A percentile compares a stretch with the other conserved stretches of the same genome.
phyloP scores from a whole-genome alignment of 1,139 yeast genomes.

The Tardiomyces blankii region DNA sequence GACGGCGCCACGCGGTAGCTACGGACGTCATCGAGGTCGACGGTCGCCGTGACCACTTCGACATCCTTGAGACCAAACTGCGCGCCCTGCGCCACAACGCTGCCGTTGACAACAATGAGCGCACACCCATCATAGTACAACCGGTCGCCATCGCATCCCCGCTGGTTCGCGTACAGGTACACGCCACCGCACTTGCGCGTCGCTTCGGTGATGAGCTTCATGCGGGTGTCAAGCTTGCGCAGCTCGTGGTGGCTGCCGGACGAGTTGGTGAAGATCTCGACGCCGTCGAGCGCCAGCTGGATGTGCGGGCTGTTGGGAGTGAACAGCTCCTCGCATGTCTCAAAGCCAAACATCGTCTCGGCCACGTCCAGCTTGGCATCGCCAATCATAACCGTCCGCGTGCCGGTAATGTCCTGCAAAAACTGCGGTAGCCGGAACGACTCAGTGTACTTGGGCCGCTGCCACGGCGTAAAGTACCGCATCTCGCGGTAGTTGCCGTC shows the following conservation, averaged over 20 bases:
- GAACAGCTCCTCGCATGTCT: slow-evolving; percentile 94
- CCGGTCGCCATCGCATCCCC: slow-evolving; percentile 98
- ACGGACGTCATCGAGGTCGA: slow-evolving; percentile 85
- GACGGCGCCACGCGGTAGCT: slow-evolving; percentile 62
- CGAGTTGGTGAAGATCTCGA: slow-evolving; percentile 89
- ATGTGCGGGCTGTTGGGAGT: slow-evolving; percentile 96
- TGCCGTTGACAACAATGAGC: slow-evolving; percentile 81
- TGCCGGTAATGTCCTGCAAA: slow-evolving; percentile 52
- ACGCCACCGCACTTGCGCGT: slow-evolving; percentile 95
- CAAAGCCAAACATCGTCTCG: slow-evolving; percentile 88
- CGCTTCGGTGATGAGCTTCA: slow-evolving; percentile 80
- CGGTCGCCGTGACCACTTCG: slow-evolving; percentile 87
- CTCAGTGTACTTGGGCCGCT: slow-evolving; percentile 64
- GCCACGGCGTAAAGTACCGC: slow-evolving; percentile 96
- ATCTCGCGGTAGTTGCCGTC: slow-evolving; percentile 97
- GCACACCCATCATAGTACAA: slow-evolving; percentile 97
- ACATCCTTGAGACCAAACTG: slow-evolving; percentile 86
- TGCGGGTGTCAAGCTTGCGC: slow-evolving; percentile 73
- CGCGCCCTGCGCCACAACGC: slow-evolving; percentile 82
- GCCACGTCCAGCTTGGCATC: slow-evolving; percentile 77
- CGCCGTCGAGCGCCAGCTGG: slow-evolving; percentile 86
- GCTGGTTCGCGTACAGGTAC: slow-evolving; percentile 85
- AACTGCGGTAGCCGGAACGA: slow-evolving; percentile 56
- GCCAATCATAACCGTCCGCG: slow-evolving; percentile 62
- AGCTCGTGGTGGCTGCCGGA: slow-evolving; percentile 96